A percentile compares a stretch with the other conserved stretches of the same genome.
phyloP scores from a whole-genome alignment of 208 protist genomes.

The Trypanosoma avium region DNA sequence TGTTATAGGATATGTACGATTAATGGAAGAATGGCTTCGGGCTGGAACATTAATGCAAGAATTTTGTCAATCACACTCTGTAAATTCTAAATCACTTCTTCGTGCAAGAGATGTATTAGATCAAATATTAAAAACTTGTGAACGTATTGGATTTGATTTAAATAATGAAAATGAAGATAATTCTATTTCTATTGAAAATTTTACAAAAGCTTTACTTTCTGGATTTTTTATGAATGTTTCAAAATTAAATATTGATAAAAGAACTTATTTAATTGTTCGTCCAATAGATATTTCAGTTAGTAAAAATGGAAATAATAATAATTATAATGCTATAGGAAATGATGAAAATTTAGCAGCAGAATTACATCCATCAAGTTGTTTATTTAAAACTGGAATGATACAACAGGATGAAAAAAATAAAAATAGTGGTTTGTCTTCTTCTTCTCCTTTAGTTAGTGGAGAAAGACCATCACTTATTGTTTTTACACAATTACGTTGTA shows the following conservation, averaged over 20 bases:
- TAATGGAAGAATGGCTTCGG: constrained; percentile 88
- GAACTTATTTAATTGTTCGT: constrained; percentile 71
- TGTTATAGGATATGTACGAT: constrained; percentile 72
- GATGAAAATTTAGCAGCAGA: constrained; percentile 46
- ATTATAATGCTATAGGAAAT: background rate
- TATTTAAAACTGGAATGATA: constrained; percentile 49
- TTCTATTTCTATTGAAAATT: constrained; percentile 31
- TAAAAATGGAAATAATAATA: constrained; percentile 10
- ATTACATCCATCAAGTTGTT: constrained; percentile 81
- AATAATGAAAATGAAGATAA: constrained; percentile 17
- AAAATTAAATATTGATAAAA: constrained; percentile 71
- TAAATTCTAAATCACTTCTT: constrained; percentile 67
- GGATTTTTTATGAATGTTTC: constrained; percentile 92
- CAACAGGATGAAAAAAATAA: constrained; percentile 7
- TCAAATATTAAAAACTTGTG: constrained; percentile 82
- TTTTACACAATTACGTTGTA: constrained; percentile 83
- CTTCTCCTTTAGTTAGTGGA: constrained; percentile 27
- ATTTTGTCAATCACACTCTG: constrained; percentile 79
- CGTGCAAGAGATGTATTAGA: constrained; percentile 84
- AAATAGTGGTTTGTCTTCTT: background rate
- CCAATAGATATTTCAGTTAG: constrained; percentile 55
- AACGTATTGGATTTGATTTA: constrained; percentile 76
- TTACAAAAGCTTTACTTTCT: constrained; percentile 75
- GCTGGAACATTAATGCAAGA: constrained; percentile 55
- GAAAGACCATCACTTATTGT: constrained; percentile 78